These are phyloP conservation scores for Chlamydomonas schloesseri DNA, from an alignment of 139 green algal species.

Conservation along the genomic window DNA sequence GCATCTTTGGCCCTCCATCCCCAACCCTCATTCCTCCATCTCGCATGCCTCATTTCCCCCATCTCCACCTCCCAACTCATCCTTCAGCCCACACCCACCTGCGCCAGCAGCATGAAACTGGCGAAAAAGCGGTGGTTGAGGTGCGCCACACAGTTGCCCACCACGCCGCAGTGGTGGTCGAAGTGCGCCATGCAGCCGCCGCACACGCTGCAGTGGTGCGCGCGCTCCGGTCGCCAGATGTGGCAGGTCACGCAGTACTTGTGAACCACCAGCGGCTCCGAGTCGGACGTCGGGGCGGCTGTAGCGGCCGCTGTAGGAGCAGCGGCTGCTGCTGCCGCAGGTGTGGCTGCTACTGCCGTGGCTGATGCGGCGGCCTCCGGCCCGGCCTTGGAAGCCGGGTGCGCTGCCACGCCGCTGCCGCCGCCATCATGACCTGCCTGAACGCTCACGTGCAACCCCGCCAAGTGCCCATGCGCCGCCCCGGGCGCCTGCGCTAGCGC, in stretches of 20 bases:
- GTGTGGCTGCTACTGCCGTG: too few species aligned
- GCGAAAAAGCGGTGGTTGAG: constrained; percentile 80
- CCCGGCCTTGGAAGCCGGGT: too few species aligned
- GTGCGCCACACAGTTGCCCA: constrained; percentile 78
- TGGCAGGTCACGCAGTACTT: constrained; percentile 83
- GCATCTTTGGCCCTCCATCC: constrained; percentile 42
- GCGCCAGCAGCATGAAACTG: constrained; percentile 37
- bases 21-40: constrained; percentile 61
- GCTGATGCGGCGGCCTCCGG: too few species aligned
- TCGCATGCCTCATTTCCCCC: neutral
- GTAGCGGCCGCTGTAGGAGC: too few species aligned
- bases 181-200: constrained; percentile 82
- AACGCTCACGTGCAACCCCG: too few species aligned
- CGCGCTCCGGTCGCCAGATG: constrained; percentile 76
- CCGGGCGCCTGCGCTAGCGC: too few species aligned
- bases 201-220: constrained; percentile 77
- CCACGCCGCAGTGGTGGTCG: constrained; percentile 85
- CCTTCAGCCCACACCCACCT: neutral
- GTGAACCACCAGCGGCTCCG: neutral
- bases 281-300: too few species aligned
- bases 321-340: too few species aligned
- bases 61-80: too few species aligned
- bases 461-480: too few species aligned
- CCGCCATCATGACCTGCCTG: too few species aligned
- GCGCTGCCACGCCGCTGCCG: too few species aligned